phyloP scores from a whole-genome alignment of 768 basidiomycete species.

The Mycena alexandri region DNA sequence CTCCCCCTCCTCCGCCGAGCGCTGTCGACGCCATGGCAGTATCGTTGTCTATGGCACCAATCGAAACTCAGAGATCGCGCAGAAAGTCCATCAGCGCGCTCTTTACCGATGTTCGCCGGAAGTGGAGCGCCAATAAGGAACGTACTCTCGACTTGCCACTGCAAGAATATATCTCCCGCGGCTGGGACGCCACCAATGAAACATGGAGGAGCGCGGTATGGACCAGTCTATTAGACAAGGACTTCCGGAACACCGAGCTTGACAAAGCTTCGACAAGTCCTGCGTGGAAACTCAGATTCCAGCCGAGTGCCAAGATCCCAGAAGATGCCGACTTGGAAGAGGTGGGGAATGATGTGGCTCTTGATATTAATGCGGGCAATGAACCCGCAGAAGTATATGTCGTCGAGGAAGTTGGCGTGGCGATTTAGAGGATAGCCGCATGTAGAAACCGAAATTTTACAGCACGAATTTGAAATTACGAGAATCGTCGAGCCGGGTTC shows the following conservation, averaged over 20 bases:
- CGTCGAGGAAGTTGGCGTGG: too few species aligned
- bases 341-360: background rate
- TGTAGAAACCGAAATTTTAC: too few species aligned
- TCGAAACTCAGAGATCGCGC: constrained; percentile 5
- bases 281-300: background rate
- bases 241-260: constrained; percentile 10
- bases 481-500: too few species aligned
- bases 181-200: constrained; percentile 16
- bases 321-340: background rate
- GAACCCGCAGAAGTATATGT: too few species aligned
- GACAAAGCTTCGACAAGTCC: background rate
- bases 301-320: too few species aligned
- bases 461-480: too few species aligned
- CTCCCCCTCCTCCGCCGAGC: background rate
- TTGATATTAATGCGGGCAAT: too few species aligned
- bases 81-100: constrained; percentile 10
- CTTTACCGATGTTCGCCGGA: constrained; percentile 17
- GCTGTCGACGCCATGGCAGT: background rate
- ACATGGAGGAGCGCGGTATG: constrained; percentile 18
- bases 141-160: constrained; percentile 4
- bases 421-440: too few species aligned
- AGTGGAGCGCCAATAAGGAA: background rate
- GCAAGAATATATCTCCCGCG: constrained; percentile 21
- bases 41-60: constrained; percentile 8
- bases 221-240: constrained; percentile 22